Conservation (phyloP, 2,329 filamentous ascomycete species). For the Exophiala aquamarina region DNA sequence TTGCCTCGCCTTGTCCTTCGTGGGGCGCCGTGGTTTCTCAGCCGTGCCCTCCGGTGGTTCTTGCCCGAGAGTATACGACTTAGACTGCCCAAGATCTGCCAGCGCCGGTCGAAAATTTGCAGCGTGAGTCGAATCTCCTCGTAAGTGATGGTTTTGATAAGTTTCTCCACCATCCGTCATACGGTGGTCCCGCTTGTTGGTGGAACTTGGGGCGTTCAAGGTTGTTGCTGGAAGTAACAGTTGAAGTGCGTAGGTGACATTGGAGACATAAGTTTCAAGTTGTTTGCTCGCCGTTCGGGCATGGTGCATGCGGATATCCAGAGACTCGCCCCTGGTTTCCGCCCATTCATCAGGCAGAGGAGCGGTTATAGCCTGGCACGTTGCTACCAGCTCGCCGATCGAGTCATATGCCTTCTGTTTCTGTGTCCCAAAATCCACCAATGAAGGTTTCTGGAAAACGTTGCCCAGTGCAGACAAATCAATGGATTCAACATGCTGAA, state of each 20-base stretch:
- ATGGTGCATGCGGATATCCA: constrained; percentile 81
- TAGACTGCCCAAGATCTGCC: constrained; percentile 44
- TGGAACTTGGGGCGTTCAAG: constrained; percentile 52
- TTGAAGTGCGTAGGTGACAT: constrained; percentile 84
- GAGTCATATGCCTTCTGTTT: constrained; percentile 95
- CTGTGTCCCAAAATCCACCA: constrained; percentile 82
- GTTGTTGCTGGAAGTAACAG: constrained; percentile 78
- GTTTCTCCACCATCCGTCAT: constrained; percentile 33
- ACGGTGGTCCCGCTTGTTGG: constrained; percentile 50
- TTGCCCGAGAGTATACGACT: constrained; percentile 40
- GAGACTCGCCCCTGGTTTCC: constrained; percentile 81
- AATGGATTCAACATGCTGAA: constrained; percentile 86
- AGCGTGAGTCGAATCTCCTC: constrained; percentile 36
- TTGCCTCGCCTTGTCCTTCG: constrained; percentile 47
- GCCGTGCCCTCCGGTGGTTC: constrained; percentile 21
- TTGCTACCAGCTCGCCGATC: constrained; percentile 81
- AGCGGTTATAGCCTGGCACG: constrained; percentile 87
- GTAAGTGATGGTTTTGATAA: constrained; percentile 60
- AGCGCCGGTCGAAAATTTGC: constrained; percentile 37
- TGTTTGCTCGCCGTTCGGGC: constrained; percentile 76
- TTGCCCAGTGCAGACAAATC: constrained; percentile 78
- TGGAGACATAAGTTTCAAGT: constrained; percentile 80
- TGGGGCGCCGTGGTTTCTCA: constrained; percentile 40
- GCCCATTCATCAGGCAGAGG: constrained; percentile 95
- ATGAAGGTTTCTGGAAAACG: constrained; percentile 77